These are phyloP conservation scores for Suhomyces chickasaworum DNA, from an alignment of 1,139 yeast species.

Conservation along the genomic window DNA sequence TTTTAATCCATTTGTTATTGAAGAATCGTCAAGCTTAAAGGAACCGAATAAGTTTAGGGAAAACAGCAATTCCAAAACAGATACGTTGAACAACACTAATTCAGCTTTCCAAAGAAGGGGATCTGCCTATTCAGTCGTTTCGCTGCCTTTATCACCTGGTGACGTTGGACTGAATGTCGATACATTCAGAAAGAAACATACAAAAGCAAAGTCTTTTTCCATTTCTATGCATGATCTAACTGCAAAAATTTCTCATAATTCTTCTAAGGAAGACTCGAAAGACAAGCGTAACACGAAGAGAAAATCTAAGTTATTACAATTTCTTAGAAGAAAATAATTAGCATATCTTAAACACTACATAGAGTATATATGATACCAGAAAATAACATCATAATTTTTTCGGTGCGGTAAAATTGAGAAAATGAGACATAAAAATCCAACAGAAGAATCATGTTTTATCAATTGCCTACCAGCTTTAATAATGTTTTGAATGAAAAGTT, in stretches of 20 bases:
- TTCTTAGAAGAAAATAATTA: constrained; percentile 18
- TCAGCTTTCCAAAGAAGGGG: constrained; percentile 13
- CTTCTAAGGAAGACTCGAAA: constrained; percentile 9
- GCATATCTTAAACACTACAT: background rate
- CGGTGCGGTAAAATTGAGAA: background rate
- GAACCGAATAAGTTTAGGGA: background rate
- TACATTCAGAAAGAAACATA: constrained; percentile 15
- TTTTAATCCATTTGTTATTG: background rate
- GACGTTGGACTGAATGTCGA: background rate
- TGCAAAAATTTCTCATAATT: constrained; percentile 14
- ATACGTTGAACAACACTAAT: background rate
- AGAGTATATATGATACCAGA: background rate
- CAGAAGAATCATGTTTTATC: constrained; percentile 21
- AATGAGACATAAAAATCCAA: background rate
- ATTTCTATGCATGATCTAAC: constrained; percentile 20
- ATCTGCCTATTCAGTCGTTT: constrained; percentile 16
- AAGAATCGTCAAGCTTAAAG: background rate
- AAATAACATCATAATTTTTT: background rate
- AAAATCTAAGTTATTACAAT: constrained; percentile 20
- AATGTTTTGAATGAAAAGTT: constrained; percentile 27
- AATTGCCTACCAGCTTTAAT: constrained; percentile 31
- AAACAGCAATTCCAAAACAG: background rate
- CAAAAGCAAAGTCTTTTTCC: constrained; percentile 24
- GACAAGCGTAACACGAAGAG: constrained; percentile 13
- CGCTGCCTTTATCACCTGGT: constrained; percentile 11